A percentile compares a stretch with the other conserved stretches of the same genome.
Conservation (phyloP, 495 filamentous ascomycete species). For the Entonaema liquescens region DNA sequence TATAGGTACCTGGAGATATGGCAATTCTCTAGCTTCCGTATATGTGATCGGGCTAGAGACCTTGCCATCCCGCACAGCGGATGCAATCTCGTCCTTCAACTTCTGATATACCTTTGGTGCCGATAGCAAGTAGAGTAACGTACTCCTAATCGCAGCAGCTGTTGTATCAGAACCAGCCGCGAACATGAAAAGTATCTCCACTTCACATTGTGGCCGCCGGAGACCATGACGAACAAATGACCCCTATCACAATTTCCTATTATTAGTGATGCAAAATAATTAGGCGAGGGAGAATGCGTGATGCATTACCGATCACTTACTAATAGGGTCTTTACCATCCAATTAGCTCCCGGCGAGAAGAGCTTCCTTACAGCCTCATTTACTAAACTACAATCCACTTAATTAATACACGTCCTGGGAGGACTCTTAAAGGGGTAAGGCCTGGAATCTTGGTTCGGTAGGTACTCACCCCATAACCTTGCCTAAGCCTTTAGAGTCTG, state of each 20-base stretch:
- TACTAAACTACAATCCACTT: constrained; percentile 40
- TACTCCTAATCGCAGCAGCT: constrained; percentile 63
- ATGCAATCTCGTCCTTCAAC: constrained; percentile 71
- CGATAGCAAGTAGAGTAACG: constrained; percentile 62
- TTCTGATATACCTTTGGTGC: constrained; percentile 60
- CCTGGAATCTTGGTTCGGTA: background rate
- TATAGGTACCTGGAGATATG: constrained; percentile 44
- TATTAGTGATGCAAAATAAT: constrained; percentile 26
- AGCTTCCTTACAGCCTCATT: constrained; percentile 51
- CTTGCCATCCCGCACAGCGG: constrained; percentile 64
- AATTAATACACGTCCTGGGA: background rate
- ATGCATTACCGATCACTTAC: constrained; percentile 37
- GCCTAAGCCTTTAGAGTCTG: constrained; percentile 47
- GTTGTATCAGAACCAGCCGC: constrained; percentile 63
- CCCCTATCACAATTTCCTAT: constrained; percentile 33
- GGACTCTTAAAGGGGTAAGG: background rate
- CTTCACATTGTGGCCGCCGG: constrained; percentile 49
- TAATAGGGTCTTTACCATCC: constrained; percentile 51
- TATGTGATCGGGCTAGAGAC: constrained; percentile 66
- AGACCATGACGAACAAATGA: constrained; percentile 56
- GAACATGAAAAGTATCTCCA: constrained; percentile 55
- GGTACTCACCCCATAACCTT: constrained; percentile 59
- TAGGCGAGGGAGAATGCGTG: background rate
- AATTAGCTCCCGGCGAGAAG: constrained; percentile 33
- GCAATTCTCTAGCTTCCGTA: constrained; percentile 61